A percentile compares a stretch with the other conserved stretches of the same genome.
These are phyloP conservation scores for Rhizopus arrhizus DNA, from an alignment of 371 early-diverging fungal species.

Conservation along the genomic window DNA sequence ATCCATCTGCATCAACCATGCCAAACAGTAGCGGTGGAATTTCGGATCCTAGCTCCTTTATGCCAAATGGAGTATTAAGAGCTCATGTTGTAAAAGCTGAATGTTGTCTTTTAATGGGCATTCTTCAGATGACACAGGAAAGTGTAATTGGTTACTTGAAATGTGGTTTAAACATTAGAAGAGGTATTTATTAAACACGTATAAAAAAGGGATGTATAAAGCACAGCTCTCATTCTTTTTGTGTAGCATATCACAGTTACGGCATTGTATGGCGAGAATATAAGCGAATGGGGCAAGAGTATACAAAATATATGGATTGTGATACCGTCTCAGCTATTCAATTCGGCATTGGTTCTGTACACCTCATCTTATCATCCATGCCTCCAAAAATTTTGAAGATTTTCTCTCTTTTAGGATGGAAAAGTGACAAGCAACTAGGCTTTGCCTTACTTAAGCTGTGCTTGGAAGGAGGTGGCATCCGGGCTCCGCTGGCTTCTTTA, in stretches of 20 bases:
- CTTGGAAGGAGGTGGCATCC: slow-evolving; percentile 57
- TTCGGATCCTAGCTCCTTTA: slow-evolving; percentile 27
- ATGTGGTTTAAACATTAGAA: slow-evolving; percentile 61
- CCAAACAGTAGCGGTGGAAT: slow-evolving; percentile 23
- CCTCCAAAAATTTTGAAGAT: slow-evolving; percentile 60
- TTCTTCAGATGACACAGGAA: slow-evolving; percentile 63
- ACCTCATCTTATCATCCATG: slow-evolving; percentile 61
- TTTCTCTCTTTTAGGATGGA: slow-evolving; percentile 57
- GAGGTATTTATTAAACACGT: slow-evolving; percentile 45
- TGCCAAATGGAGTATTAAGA: slow-evolving; percentile 60
- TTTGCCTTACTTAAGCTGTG: slow-evolving; percentile 59
- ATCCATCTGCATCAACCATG: slow-evolving; percentile 29
- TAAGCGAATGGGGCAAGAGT: slow-evolving; percentile 54
- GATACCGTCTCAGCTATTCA: slow-evolving; percentile 54
- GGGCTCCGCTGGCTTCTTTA: slow-evolving; percentile 61
- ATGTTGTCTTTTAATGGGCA: slow-evolving; percentile 54
- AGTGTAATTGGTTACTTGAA: slow-evolving; percentile 58
- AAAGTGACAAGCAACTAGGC: slow-evolving; percentile 60
- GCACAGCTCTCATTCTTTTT: not conserved
- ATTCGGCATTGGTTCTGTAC: slow-evolving; percentile 63
- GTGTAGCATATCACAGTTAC: slow-evolving; percentile 49
- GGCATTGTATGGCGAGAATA: slow-evolving; percentile 55
- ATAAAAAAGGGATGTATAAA: not conserved
- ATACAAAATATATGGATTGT: slow-evolving; percentile 47
- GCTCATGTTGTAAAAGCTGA: slow-evolving; percentile 65